These are phyloP conservation scores for Aspergillus sp. DNA, from an alignment of 2,329 filamentous ascomycete species.

Conservation along the genomic window DNA sequence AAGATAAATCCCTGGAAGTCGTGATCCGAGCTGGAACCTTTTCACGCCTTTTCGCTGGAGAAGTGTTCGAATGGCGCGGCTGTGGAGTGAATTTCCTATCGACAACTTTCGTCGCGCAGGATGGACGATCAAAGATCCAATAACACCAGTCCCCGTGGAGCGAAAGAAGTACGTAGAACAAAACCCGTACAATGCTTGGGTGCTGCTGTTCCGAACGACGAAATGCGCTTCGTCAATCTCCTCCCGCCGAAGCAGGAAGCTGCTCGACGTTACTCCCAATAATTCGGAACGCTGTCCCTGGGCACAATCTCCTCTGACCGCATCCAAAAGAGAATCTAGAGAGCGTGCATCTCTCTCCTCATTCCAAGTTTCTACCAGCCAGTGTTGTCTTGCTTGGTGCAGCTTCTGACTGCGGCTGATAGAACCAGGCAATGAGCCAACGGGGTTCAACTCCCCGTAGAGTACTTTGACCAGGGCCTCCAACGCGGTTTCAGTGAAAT, in stretches of 20 bases:
- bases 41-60: conserved; percentile 71
- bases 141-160: conserved; percentile 68
- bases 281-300: conserved; percentile 70
- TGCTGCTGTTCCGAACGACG: conserved; percentile 91
- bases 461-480: conserved; percentile 79
- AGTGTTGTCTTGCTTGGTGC: conserved; percentile 86
- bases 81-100: conserved; percentile 86
- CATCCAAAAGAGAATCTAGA: conserved; percentile 72
- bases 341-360: conserved; percentile 72
- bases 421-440: conserved; percentile 65
- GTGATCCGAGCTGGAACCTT: conserved; percentile 77
- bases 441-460: conserved; percentile 69
- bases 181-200: conserved; percentile 86
- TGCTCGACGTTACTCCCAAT: conserved; percentile 67
- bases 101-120: conserved; percentile 82
- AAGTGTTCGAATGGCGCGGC: conserved; percentile 76
- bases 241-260: conserved; percentile 72
- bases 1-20: conserved; percentile 81
- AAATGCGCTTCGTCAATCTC: conserved; percentile 81
- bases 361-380: conserved; percentile 89
- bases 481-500: conserved; percentile 91
- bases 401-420: conserved; percentile 84
- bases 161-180: conserved; percentile 83
- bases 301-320: conserved; percentile 62
- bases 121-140: conserved; percentile 88